Base-by-base conservation (phyloP, 257 asterid genomes). In the Petunia axillaris region DNA sequence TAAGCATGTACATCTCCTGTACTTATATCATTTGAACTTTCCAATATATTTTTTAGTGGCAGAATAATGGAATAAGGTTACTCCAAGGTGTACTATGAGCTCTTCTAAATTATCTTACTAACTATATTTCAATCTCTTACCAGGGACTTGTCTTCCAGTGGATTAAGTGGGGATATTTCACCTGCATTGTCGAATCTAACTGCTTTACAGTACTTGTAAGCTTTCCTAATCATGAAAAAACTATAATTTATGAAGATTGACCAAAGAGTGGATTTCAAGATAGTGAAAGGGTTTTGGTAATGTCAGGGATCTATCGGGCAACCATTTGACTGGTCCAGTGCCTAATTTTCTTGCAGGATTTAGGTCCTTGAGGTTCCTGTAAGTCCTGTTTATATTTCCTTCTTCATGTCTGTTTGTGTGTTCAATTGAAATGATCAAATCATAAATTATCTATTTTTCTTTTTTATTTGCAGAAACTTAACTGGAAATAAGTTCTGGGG, bases 231-330 rank as follows among this genome's bases (percentile, higher is more conserved):
- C 59, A 5, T 48, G 8, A 75, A 36, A 8, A 13, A 54, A 37
- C 43, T 57, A 57, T 2, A 76, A 50, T 8, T 9, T 60, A 35
- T 11, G 46, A 37, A 59, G 4, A 35, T 40, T 59, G 44, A 5
- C 73, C 64, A n/a, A 39, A 79, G 36, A n/a, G 37, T 3, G 55
- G 8, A n/a, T 15, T 10, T 35, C 10, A 6, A 13, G 37, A 10
- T 41, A 43, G 54, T 60, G 8, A 37, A 50, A 7, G 50, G 77
- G 65, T 79, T 73, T 57, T 25, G 65, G 37, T 36, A 74, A 3
- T 84, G 75, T 64, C 85, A 85, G 88, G 84, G 87, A 87, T 81
- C 81, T 87, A 36, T 82, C 86, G 2, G 76, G 80, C 48, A 87
- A 87, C 36, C 52, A 48, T 15, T 77, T 87, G 36, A 84, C 53